These are phyloP conservation scores for Lactuca saligna DNA, from an alignment of 129 eudicot species.

Conservation along the genomic window DNA sequence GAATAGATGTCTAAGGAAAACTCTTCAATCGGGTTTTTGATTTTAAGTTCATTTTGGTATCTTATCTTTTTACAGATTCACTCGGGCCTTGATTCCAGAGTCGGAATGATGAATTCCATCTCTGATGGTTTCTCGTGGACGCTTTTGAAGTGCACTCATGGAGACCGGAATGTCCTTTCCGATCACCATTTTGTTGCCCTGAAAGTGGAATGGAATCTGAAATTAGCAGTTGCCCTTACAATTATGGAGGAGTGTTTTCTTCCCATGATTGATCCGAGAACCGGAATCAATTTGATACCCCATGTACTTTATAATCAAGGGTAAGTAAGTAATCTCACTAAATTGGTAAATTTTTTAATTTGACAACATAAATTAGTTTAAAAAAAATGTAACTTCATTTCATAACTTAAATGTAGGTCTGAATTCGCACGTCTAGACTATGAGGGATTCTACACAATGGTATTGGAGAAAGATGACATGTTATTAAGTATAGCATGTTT, in stretches of 20 bases:
- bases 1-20: not conserved
- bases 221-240: constrained; percentile 87
- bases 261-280: constrained; percentile 89
- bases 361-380: no score
- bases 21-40: no score
- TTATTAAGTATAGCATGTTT: constrained; percentile 71
- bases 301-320: constrained; percentile 89
- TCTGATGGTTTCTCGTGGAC: constrained; percentile 80
- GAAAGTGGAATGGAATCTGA: constrained; percentile 89
- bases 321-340: constrained; percentile 36
- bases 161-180: constrained; percentile 66
- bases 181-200: constrained; percentile 62
- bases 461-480: constrained; percentile 89
- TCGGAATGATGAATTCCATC: constrained; percentile 54
- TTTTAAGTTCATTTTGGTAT: not conserved
- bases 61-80: constrained; percentile 47
- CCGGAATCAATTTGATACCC: constrained; percentile 95
- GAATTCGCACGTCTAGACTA: constrained; percentile 75
- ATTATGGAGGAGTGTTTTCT: constrained; percentile 99
- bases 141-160: constrained; percentile 77
- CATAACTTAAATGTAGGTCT: constrained; percentile 54
- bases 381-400: not conserved
- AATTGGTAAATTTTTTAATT: not conserved
- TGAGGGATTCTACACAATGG: constrained; percentile 67
- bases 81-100: constrained; percentile 67